Evolutionary conservation across 306 rosid species (phyloP).

Genomic region (Inga leiocalycina): DNA sequence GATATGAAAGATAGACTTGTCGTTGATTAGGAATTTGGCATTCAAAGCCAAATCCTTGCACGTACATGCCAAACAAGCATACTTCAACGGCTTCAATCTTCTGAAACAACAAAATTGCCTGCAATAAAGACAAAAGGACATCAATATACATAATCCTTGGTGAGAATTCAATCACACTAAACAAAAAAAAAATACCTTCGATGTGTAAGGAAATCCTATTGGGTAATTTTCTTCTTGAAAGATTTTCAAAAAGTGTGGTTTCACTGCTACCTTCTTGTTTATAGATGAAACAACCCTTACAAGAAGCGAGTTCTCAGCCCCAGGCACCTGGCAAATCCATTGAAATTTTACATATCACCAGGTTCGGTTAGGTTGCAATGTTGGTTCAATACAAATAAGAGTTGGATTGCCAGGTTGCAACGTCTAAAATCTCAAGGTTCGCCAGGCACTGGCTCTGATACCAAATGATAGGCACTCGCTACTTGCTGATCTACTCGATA

Average conservation of each 20-base stretch:
- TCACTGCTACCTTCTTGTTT: constrained; percentile 96
- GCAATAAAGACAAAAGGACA: constrained; percentile 27
- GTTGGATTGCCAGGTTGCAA: not conserved
- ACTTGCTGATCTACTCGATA: too few relatives aligned
- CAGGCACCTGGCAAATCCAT: constrained; percentile 74
- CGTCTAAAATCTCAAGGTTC: too few relatives aligned
- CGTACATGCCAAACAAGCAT: constrained; percentile 98
- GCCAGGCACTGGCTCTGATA: too few relatives aligned
- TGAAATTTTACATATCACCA: constrained; percentile 13
- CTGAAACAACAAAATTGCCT: constrained; percentile 92
- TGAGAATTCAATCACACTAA: constrained; percentile 11
- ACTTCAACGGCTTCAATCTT: constrained; percentile 99
- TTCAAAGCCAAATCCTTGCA: constrained; percentile 97
- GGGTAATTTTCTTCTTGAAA: constrained; percentile 97
- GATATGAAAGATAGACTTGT: constrained; percentile 91
- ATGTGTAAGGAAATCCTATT: constrained; percentile 89
- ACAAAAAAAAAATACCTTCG: constrained; percentile 59
- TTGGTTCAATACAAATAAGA: not conserved
- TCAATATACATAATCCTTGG: constrained; percentile 2
- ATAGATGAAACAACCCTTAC: constrained; percentile 94
- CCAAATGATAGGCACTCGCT: too few relatives aligned
- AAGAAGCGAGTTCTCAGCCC: constrained; percentile 77
- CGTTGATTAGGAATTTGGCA: constrained; percentile 92
- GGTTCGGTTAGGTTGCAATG: not conserved
- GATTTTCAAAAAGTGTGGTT: constrained; percentile 85